phyloP scores from a whole-genome alignment of 805 yeast species.

The Pichia scutulata region DNA sequence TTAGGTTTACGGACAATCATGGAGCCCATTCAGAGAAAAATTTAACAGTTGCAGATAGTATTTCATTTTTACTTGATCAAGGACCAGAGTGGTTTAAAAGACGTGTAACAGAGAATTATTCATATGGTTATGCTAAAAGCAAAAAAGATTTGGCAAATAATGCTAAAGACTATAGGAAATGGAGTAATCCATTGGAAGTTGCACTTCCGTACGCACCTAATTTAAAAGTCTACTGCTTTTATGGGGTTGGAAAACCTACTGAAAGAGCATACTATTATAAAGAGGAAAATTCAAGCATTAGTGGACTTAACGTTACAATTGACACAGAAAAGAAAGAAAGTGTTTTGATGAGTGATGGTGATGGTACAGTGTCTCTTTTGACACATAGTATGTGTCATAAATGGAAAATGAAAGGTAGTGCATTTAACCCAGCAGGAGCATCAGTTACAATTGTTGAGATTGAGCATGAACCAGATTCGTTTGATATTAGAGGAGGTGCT shows the following conservation, averaged over 20 bases:
- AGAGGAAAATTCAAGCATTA: constrained; percentile 50
- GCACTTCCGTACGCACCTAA: constrained; percentile 91
- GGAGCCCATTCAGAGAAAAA: constrained; percentile 41
- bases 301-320: constrained; percentile 62
- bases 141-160: constrained; percentile 53
- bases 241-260: constrained; percentile 96
- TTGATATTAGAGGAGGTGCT: constrained; percentile 95
- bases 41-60: constrained; percentile 58
- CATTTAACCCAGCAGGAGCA: constrained; percentile 73
- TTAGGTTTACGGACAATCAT: constrained; percentile 46
- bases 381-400: constrained; percentile 89
- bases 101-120: constrained; percentile 62
- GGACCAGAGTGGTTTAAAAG: constrained; percentile 73
- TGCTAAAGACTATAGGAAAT: constrained; percentile 64
- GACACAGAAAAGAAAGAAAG: constrained; percentile 57
- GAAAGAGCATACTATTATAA: constrained; percentile 87
- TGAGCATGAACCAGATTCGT: constrained; percentile 86
- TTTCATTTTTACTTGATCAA: constrained; percentile 53
- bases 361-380: constrained; percentile 85
- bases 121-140: constrained; percentile 66
- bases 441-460: constrained; percentile 81
- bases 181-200: constrained; percentile 94
- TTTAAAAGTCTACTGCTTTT: constrained; percentile 79
- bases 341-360: constrained; percentile 85
- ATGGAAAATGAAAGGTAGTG: constrained; percentile 61